Evolutionary conservation across 2,329 filamentous ascomycete genomes (phyloP).

Genomic region (Akanthomyces lecanii): DNA sequence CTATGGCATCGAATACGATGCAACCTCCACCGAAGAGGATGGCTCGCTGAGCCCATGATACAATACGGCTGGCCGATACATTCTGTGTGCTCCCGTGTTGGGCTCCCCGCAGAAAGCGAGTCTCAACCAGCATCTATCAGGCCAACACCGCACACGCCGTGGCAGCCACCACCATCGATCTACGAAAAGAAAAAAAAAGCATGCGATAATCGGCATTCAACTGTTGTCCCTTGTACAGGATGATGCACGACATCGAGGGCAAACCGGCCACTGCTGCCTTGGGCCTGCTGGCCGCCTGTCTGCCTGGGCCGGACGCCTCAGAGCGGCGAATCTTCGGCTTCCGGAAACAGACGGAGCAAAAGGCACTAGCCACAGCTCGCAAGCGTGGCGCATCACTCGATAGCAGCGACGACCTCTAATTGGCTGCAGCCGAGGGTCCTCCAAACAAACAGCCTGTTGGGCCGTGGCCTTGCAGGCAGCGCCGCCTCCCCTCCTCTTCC

Average conservation of each 20-base stretch:
- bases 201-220: neutral
- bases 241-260: neutral
- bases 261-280: neutral
- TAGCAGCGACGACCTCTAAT: neutral
- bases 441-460: constrained; percentile 9
- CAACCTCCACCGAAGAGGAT: neutral
- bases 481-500: constrained; percentile 3
- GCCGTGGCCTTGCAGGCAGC: constrained; percentile 13
- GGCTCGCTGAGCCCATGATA: neutral
- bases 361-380: constrained; percentile 15
- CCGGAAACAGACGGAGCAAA: constrained; percentile 11
- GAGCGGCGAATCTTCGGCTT: constrained; percentile 12
- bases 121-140: neutral
- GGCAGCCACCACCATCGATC: neutral
- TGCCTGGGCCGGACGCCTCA: neutral
- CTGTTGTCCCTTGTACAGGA: neutral
- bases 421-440: neutral
- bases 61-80: neutral
- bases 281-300: neutral
- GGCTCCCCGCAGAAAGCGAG: neutral
- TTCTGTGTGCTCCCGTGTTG: neutral
- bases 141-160: neutral
- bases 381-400: constrained; percentile 11
- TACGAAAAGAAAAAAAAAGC: neutral
- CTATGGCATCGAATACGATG: neutral